Conservation (phyloP, 768 basidiomycete species). For the Tulasnella sp. region DNA sequence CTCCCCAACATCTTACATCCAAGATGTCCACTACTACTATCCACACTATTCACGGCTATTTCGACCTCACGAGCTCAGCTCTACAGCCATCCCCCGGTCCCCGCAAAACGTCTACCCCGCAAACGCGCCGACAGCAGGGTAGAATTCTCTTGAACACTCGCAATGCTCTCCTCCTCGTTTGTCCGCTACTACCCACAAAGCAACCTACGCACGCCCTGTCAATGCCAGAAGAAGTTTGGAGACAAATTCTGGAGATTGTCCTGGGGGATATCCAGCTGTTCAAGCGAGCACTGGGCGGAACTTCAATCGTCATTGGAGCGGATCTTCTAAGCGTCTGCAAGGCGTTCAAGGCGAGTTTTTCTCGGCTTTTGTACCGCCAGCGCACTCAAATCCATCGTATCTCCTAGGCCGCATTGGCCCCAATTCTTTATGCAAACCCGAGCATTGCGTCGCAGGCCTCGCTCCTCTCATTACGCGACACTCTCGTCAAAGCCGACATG, state of each 20-base stretch:
- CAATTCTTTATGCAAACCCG: constrained; percentile 56
- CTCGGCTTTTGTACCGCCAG: not conserved
- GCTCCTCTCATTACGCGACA: constrained; percentile 52
- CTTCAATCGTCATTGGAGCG: not conserved
- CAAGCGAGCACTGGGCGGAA: not conserved
- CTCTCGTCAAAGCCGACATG: constrained; percentile 55
- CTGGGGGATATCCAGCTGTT: not conserved
- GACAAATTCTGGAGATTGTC: constrained; percentile 16
- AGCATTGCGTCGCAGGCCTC: constrained; percentile 37
- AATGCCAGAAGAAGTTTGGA: constrained; percentile 22
- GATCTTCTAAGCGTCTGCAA: constrained; percentile 37
- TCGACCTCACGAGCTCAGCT: not conserved
- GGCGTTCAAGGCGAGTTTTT: constrained; percentile 35
- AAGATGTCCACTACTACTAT: not conserved
- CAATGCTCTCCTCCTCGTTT: constrained; percentile 1
- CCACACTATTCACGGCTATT: not conserved
- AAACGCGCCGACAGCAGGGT: not conserved
- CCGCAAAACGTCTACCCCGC: not conserved
- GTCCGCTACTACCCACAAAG: constrained; percentile 9
- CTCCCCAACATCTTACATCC: not conserved
- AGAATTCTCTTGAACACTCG: constrained; percentile 5
- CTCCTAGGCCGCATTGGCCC: constrained; percentile 53
- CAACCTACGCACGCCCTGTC: constrained; percentile 18
- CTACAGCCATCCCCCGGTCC: not conserved
- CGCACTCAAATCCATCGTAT: not conserved